These are phyloP conservation scores for Acanthamoeba triangularis DNA, from an alignment of 208 protist species.

Conservation along the genomic window DNA sequence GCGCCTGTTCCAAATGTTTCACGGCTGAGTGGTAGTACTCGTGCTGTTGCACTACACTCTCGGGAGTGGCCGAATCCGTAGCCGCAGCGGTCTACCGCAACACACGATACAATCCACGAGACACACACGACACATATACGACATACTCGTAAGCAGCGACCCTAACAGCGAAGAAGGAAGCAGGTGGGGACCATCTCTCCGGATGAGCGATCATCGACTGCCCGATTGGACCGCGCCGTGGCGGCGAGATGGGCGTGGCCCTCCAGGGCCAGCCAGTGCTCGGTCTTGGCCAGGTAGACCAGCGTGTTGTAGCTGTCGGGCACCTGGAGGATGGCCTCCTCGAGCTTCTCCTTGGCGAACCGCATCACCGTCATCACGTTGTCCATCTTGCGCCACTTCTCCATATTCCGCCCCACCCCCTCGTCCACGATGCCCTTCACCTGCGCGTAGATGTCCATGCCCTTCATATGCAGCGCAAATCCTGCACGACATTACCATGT, in stretches of 20 bases:
- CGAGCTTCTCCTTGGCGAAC: constrained; percentile 59
- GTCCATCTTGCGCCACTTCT: background rate
- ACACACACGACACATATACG: background rate
- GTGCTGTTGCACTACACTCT: background rate
- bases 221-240: background rate
- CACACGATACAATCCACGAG: no score
- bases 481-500: background rate
- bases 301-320: constrained; percentile 45
- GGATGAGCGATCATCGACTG: no score
- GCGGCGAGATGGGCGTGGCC: background rate
- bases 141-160: background rate
- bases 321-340: background rate
- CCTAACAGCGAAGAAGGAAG: no score
- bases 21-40: constrained; percentile 12
- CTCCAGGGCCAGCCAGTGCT: background rate
- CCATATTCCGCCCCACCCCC: background rate
- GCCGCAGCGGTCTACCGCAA: no score
- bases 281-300: background rate
- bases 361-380: constrained; percentile 38
- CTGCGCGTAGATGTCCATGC: background rate
- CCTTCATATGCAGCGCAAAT: constrained; percentile 38
- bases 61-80: background rate
- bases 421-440: background rate
- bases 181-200: no score
- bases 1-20: background rate